A percentile compares a stretch with the other conserved stretches of the same genome.
Conservation (phyloP, 2,329 filamentous ascomycete genomes). For the Fonsecaea pedrosoi region DNA sequence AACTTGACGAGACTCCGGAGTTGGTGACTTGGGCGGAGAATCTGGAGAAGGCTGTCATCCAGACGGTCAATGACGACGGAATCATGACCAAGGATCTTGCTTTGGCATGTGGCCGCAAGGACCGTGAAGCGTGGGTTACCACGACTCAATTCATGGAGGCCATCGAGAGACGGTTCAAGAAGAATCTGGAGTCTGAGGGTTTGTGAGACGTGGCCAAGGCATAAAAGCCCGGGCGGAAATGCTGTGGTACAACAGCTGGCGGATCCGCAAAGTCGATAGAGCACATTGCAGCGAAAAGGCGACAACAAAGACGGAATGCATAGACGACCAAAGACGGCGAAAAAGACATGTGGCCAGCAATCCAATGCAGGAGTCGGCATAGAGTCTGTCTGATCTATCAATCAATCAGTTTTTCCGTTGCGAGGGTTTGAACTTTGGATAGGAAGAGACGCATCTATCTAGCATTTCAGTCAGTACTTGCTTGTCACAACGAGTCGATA, state of each 20-base stretch:
- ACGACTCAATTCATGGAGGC: slow-evolving; percentile 90
- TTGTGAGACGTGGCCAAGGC: slow-evolving; percentile 30
- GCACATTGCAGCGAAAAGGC: background rate
- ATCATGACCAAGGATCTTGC: slow-evolving; percentile 99
- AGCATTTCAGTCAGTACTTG: background rate
- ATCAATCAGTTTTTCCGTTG: background rate
- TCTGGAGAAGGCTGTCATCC: slow-evolving; percentile 90
- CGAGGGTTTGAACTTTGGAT: background rate
- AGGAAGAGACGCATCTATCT: background rate
- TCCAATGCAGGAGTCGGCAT: background rate
- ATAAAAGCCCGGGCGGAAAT: background rate
- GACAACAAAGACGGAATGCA: background rate
- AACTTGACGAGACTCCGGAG: slow-evolving; percentile 91
- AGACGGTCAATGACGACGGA: slow-evolving; percentile 90
- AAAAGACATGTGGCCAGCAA: background rate
- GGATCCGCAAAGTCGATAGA: background rate
- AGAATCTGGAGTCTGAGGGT: slow-evolving; percentile 68
- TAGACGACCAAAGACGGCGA: background rate
- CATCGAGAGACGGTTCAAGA: slow-evolving; percentile 88
- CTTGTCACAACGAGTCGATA: too few species aligned
- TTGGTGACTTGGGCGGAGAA: slow-evolving; percentile 88
- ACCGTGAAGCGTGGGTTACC: slow-evolving; percentile 83
- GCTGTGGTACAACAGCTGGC: background rate
- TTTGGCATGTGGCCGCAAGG: slow-evolving; percentile 89
- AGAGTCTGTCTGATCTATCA: background rate